Evolutionary conservation across 352 stramenopile genomes (phyloP).

Genomic region (Phytophthora tubulina): DNA sequence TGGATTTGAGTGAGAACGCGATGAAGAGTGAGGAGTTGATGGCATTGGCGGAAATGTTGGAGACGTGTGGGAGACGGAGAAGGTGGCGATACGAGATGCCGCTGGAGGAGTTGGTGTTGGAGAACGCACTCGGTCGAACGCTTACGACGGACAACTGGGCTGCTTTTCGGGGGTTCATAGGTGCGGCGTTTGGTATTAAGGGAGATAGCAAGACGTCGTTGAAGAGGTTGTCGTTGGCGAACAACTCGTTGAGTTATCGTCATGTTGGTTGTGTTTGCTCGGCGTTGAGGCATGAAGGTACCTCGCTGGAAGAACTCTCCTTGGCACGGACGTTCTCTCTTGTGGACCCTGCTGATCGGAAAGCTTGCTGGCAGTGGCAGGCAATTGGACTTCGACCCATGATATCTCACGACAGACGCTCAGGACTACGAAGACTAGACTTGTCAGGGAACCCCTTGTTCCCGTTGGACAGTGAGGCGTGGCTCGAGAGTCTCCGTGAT

Average conservation of each 20-base stretch:
- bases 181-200: conserved; percentile 29
- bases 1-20: conserved; percentile 47
- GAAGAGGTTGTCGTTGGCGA: conserved; percentile 44
- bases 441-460: conserved; percentile 45
- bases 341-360: conserved; percentile 37
- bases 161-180: conserved; percentile 43
- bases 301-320: conserved; percentile 38
- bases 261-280: conserved; percentile 48
- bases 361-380: conserved; percentile 45
- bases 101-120: conserved; percentile 42
- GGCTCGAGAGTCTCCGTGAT: conserved; percentile 35
- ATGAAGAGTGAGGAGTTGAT: conserved; percentile 35
- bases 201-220: conserved; percentile 7
- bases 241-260: conserved; percentile 41
- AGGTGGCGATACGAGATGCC: not conserved
- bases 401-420: not conserved
- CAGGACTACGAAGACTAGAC: conserved; percentile 35
- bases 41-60: conserved; percentile 31
- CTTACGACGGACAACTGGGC: conserved; percentile 33
- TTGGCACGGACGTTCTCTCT: conserved; percentile 40
- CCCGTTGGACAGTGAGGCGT: conserved; percentile 40
- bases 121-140: conserved; percentile 33
- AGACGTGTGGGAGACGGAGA: conserved; percentile 5
- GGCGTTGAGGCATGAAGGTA: conserved; percentile 31
- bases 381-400: conserved; percentile 37